phyloP scores from a whole-genome alignment of 2,329 filamentous ascomycete genomes.

The Ploettnerulaceae sp. region DNA sequence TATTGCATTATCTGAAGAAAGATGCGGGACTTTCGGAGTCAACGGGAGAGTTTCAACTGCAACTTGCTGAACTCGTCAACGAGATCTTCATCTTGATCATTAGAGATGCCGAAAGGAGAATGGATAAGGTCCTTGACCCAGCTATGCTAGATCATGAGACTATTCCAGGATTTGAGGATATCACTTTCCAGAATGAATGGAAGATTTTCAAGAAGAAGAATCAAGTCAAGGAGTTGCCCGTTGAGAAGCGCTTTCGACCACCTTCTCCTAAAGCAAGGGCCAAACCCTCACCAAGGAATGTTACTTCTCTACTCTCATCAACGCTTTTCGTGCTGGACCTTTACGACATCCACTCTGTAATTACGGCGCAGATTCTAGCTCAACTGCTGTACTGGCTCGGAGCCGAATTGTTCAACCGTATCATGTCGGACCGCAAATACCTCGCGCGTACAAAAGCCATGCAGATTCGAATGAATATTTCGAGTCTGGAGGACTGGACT shows the following conservation, averaged over 20 bases:
- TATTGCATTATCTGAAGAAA: slow-evolving; percentile 97
- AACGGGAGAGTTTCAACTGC: slow-evolving; percentile 84
- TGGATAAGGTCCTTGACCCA: slow-evolving; percentile 90
- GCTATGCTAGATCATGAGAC: slow-evolving; percentile 98
- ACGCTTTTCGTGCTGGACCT: slow-evolving; percentile 95
- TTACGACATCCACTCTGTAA: slow-evolving; percentile 98
- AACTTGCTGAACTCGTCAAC: slow-evolving; percentile 90
- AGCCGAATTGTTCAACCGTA: slow-evolving; percentile 92
- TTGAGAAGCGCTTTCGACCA: slow-evolving; percentile 85
- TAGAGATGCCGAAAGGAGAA: slow-evolving; percentile 85
- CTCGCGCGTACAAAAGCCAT: slow-evolving; percentile 95
- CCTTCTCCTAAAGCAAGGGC: slow-evolving; percentile 90
- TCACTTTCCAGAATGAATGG: slow-evolving; percentile 98
- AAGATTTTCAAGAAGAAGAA: slow-evolving; percentile 91
- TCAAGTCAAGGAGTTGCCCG: slow-evolving; percentile 82
- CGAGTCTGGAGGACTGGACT: slow-evolving; percentile 92
- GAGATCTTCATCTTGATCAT: slow-evolving; percentile 99
- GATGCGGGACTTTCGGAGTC: slow-evolving; percentile 75
- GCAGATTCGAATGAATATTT: slow-evolving; percentile 99
- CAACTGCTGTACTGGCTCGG: slow-evolving; percentile 96
- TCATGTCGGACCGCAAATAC: slow-evolving; percentile 95
- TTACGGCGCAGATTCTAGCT: slow-evolving; percentile 83
- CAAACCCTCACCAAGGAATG: slow-evolving; percentile 88
- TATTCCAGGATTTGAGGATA: slow-evolving; percentile 94
- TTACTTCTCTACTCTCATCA: slow-evolving; percentile 90